Evolutionary conservation across 2,329 filamentous ascomycete species (phyloP).

Genomic region (Penicillium sp.): DNA sequence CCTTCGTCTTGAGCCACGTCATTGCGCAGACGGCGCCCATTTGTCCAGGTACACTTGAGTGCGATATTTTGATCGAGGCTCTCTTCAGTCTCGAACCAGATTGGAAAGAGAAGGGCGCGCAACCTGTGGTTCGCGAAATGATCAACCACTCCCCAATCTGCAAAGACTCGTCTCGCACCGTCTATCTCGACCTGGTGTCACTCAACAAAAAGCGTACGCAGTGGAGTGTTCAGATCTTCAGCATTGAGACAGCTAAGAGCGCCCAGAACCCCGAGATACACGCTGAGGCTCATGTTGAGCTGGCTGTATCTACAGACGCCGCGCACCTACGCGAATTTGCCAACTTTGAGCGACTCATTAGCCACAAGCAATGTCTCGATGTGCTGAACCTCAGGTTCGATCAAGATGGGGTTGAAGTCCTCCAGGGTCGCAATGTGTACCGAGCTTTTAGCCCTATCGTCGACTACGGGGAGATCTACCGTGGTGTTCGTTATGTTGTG

Average conservation of each 20-base stretch:
- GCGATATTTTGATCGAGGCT: slow-evolving; percentile 36
- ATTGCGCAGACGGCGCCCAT: slow-evolving; percentile 42
- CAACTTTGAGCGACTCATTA: too few species aligned
- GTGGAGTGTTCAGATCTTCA: too few species aligned
- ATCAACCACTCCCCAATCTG: slow-evolving; percentile 35
- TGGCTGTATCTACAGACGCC: too few species aligned
- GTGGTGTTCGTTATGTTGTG: slow-evolving; percentile 19
- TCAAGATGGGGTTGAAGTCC: slow-evolving; percentile 10
- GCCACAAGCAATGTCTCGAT: too few species aligned
- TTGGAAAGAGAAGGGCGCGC: slow-evolving; percentile 6
- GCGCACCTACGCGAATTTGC: too few species aligned
- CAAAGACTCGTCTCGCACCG: slow-evolving; percentile 25
- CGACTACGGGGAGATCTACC: slow-evolving; percentile 15
- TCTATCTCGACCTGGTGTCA: slow-evolving; percentile 36
- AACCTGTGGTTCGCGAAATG: slow-evolving; percentile 33
- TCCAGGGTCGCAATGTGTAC: slow-evolving; percentile 21
- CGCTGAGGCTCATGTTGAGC: too few species aligned
- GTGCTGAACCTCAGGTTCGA: too few species aligned
- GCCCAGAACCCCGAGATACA: too few species aligned
- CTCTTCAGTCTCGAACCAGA: slow-evolving; percentile 32
- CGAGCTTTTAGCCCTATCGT: slow-evolving; percentile 16
- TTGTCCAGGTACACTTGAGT: slow-evolving; percentile 40
- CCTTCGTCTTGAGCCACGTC: slow-evolving; percentile 38
- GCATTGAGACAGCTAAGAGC: too few species aligned
- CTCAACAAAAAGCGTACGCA: too few species aligned